Percentiles rank a stretch among this genome's conserved stretches.
Evolutionary conservation across 1,284 basidiomycete genomes (phyloP).

Genomic region (Flammula alnicola): DNA sequence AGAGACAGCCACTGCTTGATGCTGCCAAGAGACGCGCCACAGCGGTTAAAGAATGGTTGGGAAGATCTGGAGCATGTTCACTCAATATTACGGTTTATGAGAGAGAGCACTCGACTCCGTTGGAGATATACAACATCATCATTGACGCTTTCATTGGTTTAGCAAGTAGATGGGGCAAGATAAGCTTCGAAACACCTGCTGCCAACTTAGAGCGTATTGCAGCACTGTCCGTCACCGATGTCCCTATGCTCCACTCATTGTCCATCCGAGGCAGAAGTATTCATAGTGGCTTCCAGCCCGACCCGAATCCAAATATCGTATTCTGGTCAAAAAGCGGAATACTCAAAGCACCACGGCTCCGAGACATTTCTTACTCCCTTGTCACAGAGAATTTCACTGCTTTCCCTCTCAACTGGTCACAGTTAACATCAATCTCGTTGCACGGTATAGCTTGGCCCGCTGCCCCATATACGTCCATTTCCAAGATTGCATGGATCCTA

Average conservation of each 20-base stretch:
- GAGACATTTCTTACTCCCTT: neutral
- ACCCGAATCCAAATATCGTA: neutral
- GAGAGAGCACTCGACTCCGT: neutral
- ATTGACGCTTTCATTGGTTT: slow-evolving; percentile 3
- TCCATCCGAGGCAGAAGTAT: neutral
- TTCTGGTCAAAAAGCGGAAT: slow-evolving; percentile 5
- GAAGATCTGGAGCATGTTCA: slow-evolving; percentile 9
- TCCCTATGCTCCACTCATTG: slow-evolving; percentile 6
- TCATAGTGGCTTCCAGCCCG: neutral
- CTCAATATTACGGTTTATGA: slow-evolving; percentile 11
- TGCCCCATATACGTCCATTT: neutral
- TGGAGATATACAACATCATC: neutral
- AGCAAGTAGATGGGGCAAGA: neutral
- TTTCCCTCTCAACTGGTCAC: slow-evolving; percentile 3
- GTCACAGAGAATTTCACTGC: slow-evolving; percentile 3
- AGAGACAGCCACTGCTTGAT: neutral
- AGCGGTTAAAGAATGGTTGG: slow-evolving; percentile 9
- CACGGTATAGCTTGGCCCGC: neutral
- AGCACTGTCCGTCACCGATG: neutral
- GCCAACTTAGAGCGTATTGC: neutral
- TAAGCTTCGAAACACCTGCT: neutral
- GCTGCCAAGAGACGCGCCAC: neutral
- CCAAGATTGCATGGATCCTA: neutral
- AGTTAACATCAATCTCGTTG: slow-evolving; percentile 1
- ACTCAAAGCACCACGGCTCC: neutral